phyloP scores from a whole-genome alignment of 179 eudicot genomes.

The Beta lomatogona region DNA sequence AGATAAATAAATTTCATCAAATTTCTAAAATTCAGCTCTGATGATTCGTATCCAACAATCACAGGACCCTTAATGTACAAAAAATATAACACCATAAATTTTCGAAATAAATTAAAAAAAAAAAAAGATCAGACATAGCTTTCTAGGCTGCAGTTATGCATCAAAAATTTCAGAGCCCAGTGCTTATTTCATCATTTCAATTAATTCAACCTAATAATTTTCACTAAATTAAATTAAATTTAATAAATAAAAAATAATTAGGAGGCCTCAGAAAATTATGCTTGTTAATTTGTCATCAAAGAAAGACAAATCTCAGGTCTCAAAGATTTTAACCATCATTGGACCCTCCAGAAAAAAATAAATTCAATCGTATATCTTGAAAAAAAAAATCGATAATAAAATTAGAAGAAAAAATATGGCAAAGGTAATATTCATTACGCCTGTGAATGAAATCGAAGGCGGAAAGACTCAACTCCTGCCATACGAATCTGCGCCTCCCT shows the following conservation, averaged over 20 bases:
- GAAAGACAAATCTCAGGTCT: slow-evolving; percentile 43
- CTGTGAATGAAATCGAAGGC: slow-evolving; percentile 22
- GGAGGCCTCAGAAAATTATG: slow-evolving; percentile 35
- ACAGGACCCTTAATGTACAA: slow-evolving; percentile 4
- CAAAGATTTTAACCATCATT: slow-evolving; percentile 39
- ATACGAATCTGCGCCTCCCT: slow-evolving; percentile 28
- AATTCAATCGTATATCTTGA: background rate
- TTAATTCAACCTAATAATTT: background rate
- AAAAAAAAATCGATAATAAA: no score
- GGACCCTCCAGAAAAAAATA: slow-evolving; percentile 1
- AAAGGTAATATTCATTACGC: slow-evolving; percentile 36
- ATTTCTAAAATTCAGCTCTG: slow-evolving; percentile 29
- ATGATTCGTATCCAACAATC: slow-evolving; percentile 32
- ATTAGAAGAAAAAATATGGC: slow-evolving; percentile 27
- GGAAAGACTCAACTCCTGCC: slow-evolving; percentile 45
- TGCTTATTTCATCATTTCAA: slow-evolving; percentile 39
- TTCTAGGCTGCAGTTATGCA: slow-evolving; percentile 40
- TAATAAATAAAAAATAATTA: background rate
- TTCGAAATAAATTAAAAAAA: no score
- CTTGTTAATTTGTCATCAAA: slow-evolving; percentile 40
- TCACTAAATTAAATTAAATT: no score
- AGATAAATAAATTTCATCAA: slow-evolving; percentile 18
- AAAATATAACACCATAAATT: background rate
- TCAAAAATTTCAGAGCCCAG: slow-evolving; percentile 44
- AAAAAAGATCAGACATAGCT: slow-evolving; percentile 29